Evolutionary conservation across 352 stramenopile species (phyloP).

Genomic region (Bremia lactucae): DNA sequence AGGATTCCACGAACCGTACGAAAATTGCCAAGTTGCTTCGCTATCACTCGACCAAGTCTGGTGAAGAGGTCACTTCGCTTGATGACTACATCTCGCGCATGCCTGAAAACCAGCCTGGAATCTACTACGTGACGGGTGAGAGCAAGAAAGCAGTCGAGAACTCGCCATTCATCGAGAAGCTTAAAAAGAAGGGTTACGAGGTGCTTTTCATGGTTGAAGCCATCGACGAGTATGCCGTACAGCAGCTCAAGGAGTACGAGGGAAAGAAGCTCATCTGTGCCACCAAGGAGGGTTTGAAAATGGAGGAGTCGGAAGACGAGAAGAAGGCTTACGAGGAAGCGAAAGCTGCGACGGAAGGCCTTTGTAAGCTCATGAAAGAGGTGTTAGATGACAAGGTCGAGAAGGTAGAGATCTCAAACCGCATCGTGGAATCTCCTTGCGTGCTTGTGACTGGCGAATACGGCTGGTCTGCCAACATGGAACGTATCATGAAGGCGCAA

Average conservation of each 20-base stretch:
- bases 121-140: slow-evolving; percentile 99
- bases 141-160: slow-evolving; percentile 98
- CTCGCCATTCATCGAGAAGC: slow-evolving; percentile 99
- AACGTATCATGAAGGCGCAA: slow-evolving; percentile 99
- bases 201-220: slow-evolving; percentile 99
- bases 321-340: slow-evolving; percentile 99
- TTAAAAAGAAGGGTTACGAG: slow-evolving; percentile 99
- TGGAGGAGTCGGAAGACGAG: slow-evolving; percentile 94
- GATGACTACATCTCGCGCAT: slow-evolving; percentile 97
- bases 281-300: slow-evolving; percentile 96
- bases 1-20: slow-evolving; percentile 97
- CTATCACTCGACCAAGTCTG: slow-evolving; percentile 98
- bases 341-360: slow-evolving; percentile 93
- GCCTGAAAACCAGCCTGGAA: slow-evolving; percentile 95
- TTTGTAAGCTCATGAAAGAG: slow-evolving; percentile 99
- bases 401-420: slow-evolving; percentile 99
- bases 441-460: slow-evolving; percentile 99
- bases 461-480: slow-evolving; percentile 99
- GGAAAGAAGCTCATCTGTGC: slow-evolving; percentile 99
- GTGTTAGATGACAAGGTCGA: slow-evolving; percentile 99
- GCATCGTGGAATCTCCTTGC: slow-evolving; percentile 97
- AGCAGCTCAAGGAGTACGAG: slow-evolving; percentile 99
- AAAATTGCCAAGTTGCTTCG: slow-evolving; percentile 99
- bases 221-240: slow-evolving; percentile 99
- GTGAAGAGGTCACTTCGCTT: slow-evolving; percentile 93